These are phyloP conservation scores for Gryganskiella cystojenkinii DNA, from an alignment of 192 early-diverging fungal genomes.

Conservation along the genomic window DNA sequence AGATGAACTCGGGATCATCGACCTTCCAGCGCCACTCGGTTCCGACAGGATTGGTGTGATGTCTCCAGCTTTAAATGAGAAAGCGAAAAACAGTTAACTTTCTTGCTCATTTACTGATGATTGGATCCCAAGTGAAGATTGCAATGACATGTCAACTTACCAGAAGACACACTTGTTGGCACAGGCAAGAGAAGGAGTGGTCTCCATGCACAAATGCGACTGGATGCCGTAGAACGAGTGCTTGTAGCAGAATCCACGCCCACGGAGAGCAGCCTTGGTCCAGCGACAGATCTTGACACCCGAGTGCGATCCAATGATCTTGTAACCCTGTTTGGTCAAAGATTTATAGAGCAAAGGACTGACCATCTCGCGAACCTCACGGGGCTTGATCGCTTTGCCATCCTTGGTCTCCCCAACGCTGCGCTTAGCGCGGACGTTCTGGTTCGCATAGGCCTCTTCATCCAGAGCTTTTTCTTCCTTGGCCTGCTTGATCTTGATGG, in stretches of 20 bases:
- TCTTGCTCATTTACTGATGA: too few species aligned
- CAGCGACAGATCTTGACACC: slow-evolving; percentile 85
- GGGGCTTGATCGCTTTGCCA: slow-evolving; percentile 35
- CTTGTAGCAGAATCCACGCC: slow-evolving; percentile 81
- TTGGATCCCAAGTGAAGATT: too few species aligned
- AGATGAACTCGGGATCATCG: slow-evolving; percentile 72
- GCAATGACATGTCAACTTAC: slow-evolving; percentile 9
- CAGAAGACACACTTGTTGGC: slow-evolving; percentile 79
- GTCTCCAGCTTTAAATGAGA: slow-evolving; percentile 67
- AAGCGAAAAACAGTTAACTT: neutral
- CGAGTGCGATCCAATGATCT: slow-evolving; percentile 76
- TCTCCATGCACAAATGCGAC: slow-evolving; percentile 80
- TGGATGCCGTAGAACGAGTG: slow-evolving; percentile 84
- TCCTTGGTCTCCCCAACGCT: slow-evolving; percentile 49
- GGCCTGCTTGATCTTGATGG: slow-evolving; percentile 67
- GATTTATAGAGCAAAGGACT: slow-evolving; percentile 74
- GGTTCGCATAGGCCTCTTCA: slow-evolving; percentile 58
- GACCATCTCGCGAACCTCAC: slow-evolving; percentile 73
- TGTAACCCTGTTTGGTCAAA: slow-evolving; percentile 79
- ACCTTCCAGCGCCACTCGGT: slow-evolving; percentile 79
- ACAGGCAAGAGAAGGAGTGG: slow-evolving; percentile 80
- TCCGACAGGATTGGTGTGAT: slow-evolving; percentile 81
- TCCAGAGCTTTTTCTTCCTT: slow-evolving; percentile 62
- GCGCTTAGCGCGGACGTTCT: slow-evolving; percentile 58
- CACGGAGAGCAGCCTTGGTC: slow-evolving; percentile 79